These are phyloP conservation scores for Myxozyma melibiosi DNA, from an alignment of 805 yeast genomes.

Conservation along the genomic window DNA sequence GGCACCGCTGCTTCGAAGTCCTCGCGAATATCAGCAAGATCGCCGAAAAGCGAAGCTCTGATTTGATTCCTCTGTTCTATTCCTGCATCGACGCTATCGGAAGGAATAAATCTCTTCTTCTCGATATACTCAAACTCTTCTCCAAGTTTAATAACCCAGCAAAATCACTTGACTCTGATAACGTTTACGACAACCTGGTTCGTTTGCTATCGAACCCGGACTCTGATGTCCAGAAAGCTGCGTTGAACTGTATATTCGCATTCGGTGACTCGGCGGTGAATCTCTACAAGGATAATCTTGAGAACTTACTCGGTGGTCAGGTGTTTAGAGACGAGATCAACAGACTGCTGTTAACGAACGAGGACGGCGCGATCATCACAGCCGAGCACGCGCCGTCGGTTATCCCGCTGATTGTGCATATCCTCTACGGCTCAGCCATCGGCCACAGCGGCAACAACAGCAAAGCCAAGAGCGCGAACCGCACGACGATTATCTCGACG, in stretches of 20 bases:
- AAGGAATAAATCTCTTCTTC: conserved; percentile 19
- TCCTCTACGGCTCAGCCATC: conserved; percentile 74
- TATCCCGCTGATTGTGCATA: conserved; percentile 73
- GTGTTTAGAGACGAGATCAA: conserved; percentile 83
- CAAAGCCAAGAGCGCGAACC: conserved; percentile 71
- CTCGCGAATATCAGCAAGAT: conserved; percentile 61
- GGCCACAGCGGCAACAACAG: conserved; percentile 49
- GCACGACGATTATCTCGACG: conserved; percentile 66
- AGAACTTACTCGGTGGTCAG: conserved; percentile 76
- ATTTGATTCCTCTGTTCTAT: conserved; percentile 61
- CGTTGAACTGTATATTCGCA: conserved; percentile 68
- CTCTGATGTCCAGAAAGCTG: conserved; percentile 66
- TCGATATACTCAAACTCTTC: conserved; percentile 58
- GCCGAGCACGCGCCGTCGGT: conserved; percentile 59
- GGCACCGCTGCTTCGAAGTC: conserved; percentile 49
- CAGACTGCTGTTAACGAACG: conserved; percentile 57
- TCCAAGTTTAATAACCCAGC: conserved; percentile 65
- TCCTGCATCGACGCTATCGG: conserved; percentile 34
- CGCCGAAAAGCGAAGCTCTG: conserved; percentile 65
- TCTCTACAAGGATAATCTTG: conserved; percentile 72
- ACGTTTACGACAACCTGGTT: conserved; percentile 57
- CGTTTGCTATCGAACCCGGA: conserved; percentile 62
- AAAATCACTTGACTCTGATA: conserved; percentile 54
- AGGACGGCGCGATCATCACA: conserved; percentile 55
- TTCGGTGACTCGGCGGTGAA: conserved; percentile 60